These are phyloP conservation scores for Podaxis sp. DNA, from an alignment of 768 basidiomycete species.

Conservation along the genomic window DNA sequence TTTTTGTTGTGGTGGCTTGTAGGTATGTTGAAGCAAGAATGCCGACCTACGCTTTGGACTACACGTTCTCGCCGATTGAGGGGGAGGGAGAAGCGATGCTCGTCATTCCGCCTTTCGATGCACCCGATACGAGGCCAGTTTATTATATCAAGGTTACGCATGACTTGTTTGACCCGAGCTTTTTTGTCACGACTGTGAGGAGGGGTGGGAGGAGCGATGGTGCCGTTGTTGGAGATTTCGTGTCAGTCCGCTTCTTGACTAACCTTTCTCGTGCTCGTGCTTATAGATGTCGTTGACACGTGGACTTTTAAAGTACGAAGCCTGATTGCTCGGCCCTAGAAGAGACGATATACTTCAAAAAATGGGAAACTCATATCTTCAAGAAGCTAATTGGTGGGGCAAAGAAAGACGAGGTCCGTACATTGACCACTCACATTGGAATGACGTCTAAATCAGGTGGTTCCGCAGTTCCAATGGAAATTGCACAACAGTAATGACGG, in stretches of 20 bases:
- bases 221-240: constrained; percentile 21
- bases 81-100: constrained; percentile 7
- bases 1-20: neutral
- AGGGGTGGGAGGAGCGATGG: constrained; percentile 19
- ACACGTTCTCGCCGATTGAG: constrained; percentile 1
- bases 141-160: constrained; percentile 21
- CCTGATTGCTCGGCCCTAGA: constrained; percentile 3
- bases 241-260: constrained; percentile 15
- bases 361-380: constrained; percentile 6
- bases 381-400: neutral
- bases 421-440: neutral
- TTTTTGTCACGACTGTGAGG: constrained; percentile 20
- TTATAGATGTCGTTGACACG: neutral
- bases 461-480: constrained; percentile 11
- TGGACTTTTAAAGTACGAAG: constrained; percentile 2
- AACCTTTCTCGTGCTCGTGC: too few relatives aligned
- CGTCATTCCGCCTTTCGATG: constrained; percentile 17
- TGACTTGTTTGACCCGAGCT: constrained; percentile 22
- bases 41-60: constrained; percentile 8
- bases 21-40: constrained; percentile 9
- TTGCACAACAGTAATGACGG: neutral
- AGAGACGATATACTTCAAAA: constrained; percentile 11
- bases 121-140: constrained; percentile 18
- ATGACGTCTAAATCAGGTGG: neutral
- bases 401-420: constrained; percentile 14